phyloP scores from a whole-genome alignment of 306 rosid species.

The Prunus campanulata region DNA sequence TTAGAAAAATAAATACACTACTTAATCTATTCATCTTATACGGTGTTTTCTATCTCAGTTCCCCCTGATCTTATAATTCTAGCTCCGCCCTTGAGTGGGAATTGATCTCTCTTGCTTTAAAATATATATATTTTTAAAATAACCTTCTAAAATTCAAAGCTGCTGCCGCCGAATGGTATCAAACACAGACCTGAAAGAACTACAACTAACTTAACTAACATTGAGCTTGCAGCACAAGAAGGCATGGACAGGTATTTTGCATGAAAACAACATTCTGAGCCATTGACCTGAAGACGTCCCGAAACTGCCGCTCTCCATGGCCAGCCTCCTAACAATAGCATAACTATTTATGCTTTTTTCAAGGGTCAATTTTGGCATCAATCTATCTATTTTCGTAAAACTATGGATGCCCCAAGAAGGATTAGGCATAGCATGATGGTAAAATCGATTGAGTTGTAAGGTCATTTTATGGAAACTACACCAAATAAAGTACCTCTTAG shows the following conservation, averaged over 20 bases:
- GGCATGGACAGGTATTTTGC: background rate
- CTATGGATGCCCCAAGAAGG: background rate
- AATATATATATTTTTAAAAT: too few species aligned
- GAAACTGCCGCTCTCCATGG: slow-evolving; percentile 10
- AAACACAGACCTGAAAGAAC: too few species aligned
- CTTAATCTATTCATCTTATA: too few species aligned
- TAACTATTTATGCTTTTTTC: background rate
- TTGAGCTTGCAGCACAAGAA: background rate
- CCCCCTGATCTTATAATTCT: too few species aligned
- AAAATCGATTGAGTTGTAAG: background rate
- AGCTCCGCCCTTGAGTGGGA: too few species aligned
- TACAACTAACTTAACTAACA: background rate
- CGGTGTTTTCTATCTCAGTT: too few species aligned
- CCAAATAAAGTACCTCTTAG: background rate
- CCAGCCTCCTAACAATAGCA: background rate
- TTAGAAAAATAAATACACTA: too few species aligned
- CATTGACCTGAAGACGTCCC: slow-evolving; percentile 26
- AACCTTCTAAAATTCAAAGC: too few species aligned
- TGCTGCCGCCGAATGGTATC: too few species aligned
- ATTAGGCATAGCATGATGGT: background rate
- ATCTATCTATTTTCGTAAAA: too few species aligned
- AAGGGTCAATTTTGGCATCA: background rate
- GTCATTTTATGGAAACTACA: background rate
- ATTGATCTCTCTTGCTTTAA: too few species aligned
- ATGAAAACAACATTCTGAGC: background rate